Evolutionary conservation across 345 rosid species (phyloP).

Genomic region (Theobroma cacao): DNA sequence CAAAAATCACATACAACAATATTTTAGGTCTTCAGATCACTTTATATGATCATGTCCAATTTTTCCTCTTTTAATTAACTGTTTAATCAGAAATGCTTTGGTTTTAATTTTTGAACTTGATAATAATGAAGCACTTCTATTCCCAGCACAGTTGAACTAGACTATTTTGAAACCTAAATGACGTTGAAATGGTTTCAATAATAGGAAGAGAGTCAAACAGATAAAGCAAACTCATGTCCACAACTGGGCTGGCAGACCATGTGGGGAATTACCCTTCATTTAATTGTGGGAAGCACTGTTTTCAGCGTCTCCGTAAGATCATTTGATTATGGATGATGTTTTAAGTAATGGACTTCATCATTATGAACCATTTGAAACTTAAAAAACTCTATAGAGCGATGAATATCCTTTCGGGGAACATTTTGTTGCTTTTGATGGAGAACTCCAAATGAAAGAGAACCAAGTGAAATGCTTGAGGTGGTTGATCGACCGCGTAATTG

Average conservation of each 20-base stretch:
- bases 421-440: neutral
- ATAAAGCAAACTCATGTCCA: neutral
- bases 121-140: neutral
- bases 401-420: neutral
- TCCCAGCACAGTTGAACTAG: neutral
- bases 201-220: slow-evolving; percentile 1
- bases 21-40: neutral
- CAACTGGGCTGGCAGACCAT: neutral
- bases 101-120: neutral
- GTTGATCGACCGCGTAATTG: neutral
- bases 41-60: neutral
- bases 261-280: neutral
- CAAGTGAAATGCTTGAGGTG: neutral
- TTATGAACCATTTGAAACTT: slow-evolving; percentile 18
- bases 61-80: neutral
- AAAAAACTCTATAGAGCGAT: neutral
- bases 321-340: slow-evolving; percentile 5
- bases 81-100: neutral
- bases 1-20: neutral
- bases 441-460: neutral
- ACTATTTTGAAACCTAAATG: neutral
- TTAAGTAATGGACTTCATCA: neutral
- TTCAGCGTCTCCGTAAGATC: neutral
- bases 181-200: slow-evolving; percentile 1
- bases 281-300: slow-evolving; percentile 20